Evolutionary conservation across 192 early-diverging fungal genomes (phyloP).

Genomic region (Geranomyces michiganensis): DNA sequence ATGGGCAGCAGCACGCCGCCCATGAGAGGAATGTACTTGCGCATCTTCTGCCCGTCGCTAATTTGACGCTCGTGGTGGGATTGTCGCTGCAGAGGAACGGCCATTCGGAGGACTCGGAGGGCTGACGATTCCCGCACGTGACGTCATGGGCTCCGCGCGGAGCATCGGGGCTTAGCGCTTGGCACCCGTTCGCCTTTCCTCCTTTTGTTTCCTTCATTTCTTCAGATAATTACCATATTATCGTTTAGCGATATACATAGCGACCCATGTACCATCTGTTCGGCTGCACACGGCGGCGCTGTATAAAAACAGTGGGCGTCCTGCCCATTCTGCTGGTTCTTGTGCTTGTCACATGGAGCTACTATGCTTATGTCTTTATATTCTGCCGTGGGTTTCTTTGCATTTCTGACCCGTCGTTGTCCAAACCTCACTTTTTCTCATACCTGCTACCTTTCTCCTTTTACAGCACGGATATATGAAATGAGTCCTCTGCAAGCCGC

Average conservation of each 20-base stretch:
- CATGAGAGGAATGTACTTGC: constrained; percentile 40
- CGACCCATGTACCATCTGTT: constrained; percentile 6
- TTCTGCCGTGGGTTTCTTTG: constrained; percentile 17
- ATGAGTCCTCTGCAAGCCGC: constrained; percentile 3
- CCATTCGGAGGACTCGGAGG: too few species aligned
- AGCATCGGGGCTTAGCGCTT: too few species aligned
- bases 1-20: constrained; percentile 48
- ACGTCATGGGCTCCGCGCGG: too few species aligned
- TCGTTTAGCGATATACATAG: too few species aligned
- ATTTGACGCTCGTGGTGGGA: too few species aligned
- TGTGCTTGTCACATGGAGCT: constrained; percentile 28
- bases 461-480: neutral
- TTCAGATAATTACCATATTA: too few species aligned
- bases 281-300: constrained; percentile 25
- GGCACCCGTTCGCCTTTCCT: too few species aligned
- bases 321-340: constrained; percentile 25
- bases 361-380: constrained; percentile 33
- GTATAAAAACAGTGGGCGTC: constrained; percentile 17
- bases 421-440: neutral
- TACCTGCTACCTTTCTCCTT: too few species aligned
- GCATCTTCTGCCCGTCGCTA: neutral
- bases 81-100: too few species aligned
- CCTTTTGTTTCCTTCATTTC: too few species aligned
- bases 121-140: too few species aligned
- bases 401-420: neutral